A percentile compares a stretch with the other conserved stretches of the same genome.
phyloP scores from a whole-genome alignment of 805 yeast species.

The Blastobotrys attinorum region DNA sequence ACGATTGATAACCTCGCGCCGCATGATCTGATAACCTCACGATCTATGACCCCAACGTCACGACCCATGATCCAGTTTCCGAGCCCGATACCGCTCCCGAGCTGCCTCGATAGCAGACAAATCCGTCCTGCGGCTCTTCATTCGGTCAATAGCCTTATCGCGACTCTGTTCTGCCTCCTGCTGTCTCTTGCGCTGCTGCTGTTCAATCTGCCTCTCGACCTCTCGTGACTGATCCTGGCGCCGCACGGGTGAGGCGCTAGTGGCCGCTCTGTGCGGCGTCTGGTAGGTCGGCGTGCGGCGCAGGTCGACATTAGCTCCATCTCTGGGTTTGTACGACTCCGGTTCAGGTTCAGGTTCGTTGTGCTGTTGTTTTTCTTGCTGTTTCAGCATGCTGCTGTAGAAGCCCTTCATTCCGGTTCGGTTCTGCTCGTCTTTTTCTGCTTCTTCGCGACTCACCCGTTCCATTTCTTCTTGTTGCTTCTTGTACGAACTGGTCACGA shows the following conservation, averaged over 20 bases:
- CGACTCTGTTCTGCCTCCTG: constrained; percentile 7
- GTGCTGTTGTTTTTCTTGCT: constrained; percentile 11
- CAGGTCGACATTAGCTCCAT: too few species aligned
- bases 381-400: constrained; percentile 17
- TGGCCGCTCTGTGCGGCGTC: too few species aligned
- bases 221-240: constrained; percentile 5
- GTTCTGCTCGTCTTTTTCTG: constrained; percentile 9
- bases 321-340: too few species aligned
- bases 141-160: constrained; percentile 2
- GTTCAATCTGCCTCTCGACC: constrained; percentile 7
- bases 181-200: constrained; percentile 7
- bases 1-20: too few species aligned
- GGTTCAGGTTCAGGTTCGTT: constrained; percentile 3
- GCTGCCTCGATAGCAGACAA: constrained; percentile 16
- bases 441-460: constrained; percentile 13
- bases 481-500: constrained; percentile 43
- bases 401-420: constrained; percentile 11
- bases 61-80: too few species aligned
- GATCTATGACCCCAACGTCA: too few species aligned
- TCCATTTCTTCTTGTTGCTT: constrained; percentile 30
- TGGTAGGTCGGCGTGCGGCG: too few species aligned
- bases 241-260: not conserved
- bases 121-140: constrained; percentile 14
- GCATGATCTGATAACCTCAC: too few species aligned
- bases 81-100: constrained; percentile 22